Percentiles rank a stretch among this genome's conserved stretches.
phyloP scores from a whole-genome alignment of 192 early-diverging fungal genomes.

The Umbelopsis ramanniana region DNA sequence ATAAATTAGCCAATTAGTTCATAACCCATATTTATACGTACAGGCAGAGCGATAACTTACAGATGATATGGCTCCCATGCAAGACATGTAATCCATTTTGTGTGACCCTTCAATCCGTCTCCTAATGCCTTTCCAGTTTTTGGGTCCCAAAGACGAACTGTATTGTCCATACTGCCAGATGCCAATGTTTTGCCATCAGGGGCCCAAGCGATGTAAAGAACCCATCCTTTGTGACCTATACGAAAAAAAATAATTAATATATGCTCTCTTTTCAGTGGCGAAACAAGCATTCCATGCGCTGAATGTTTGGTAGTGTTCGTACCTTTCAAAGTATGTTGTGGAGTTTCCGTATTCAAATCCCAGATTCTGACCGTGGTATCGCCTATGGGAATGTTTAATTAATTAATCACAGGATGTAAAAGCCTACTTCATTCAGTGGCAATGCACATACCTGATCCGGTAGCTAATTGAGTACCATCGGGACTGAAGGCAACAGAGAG shows the following conservation, averaged over 20 bases:
- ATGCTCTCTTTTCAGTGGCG: neutral
- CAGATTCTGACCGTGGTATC: slow-evolving; percentile 96
- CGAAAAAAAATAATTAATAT: neutral
- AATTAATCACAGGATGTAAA: neutral
- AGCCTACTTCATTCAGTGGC: neutral
- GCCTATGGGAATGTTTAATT: slow-evolving; percentile 42
- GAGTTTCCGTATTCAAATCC: slow-evolving; percentile 98
- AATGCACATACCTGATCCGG: slow-evolving; percentile 70
- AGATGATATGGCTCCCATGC: slow-evolving; percentile 94
- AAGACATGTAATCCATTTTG: slow-evolving; percentile 87
- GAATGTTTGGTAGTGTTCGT: neutral
- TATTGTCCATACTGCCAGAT: slow-evolving; percentile 94
- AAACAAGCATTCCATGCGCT: neutral
- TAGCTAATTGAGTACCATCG: slow-evolving; percentile 89
- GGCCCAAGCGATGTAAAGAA: slow-evolving; percentile 91
- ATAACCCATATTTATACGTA: no score
- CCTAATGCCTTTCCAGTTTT: slow-evolving; percentile 81
- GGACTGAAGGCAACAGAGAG: slow-evolving; percentile 89
- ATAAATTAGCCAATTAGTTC: neutral
- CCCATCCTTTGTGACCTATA: slow-evolving; percentile 90
- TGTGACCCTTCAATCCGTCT: slow-evolving; percentile 80
- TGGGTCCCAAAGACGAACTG: slow-evolving; percentile 89
- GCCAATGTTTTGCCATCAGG: slow-evolving; percentile 85
- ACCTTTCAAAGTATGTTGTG: slow-evolving; percentile 76
- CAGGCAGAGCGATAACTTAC: slow-evolving; percentile 41